Evolutionary conservation across 2,329 filamentous ascomycete genomes (phyloP).

Genomic region (Fusarium nelsonii): DNA sequence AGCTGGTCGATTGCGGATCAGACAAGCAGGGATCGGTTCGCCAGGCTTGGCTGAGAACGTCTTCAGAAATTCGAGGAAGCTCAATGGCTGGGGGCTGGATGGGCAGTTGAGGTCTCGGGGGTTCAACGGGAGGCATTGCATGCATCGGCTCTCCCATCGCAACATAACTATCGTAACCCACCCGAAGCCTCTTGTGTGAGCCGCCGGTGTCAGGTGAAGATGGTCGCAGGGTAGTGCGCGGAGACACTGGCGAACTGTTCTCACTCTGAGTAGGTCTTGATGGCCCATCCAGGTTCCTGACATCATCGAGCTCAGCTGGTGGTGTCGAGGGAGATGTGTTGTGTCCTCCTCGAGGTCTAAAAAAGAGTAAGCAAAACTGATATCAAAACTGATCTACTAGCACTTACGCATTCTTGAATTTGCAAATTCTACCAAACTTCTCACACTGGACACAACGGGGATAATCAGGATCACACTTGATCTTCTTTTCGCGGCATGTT

Average conservation of each 20-base stretch:
- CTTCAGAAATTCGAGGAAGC: conserved; percentile 62
- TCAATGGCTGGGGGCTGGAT: conserved; percentile 56
- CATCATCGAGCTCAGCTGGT: conserved; percentile 63
- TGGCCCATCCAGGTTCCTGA: conserved; percentile 53
- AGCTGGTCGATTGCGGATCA: conserved; percentile 56
- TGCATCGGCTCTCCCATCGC: conserved; percentile 51
- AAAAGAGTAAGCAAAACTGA: conserved; percentile 17
- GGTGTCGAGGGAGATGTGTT: conserved; percentile 68
- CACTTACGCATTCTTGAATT: conserved; percentile 86
- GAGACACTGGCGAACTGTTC: conserved; percentile 63
- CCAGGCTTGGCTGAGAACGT: conserved; percentile 63
- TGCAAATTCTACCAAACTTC: conserved; percentile 88
- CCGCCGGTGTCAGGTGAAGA: conserved; percentile 52
- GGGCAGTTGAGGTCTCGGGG: conserved; percentile 52
- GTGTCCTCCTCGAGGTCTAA: conserved; percentile 68
- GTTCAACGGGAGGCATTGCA: conserved; percentile 52
- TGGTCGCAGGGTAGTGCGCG: conserved; percentile 55
- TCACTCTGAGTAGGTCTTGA: conserved; percentile 57
- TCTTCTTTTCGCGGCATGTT: conserved; percentile 96
- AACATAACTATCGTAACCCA: conserved; percentile 62
- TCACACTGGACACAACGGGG: conserved; percentile 92
- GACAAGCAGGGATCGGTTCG: conserved; percentile 62
- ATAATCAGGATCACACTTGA: conserved; percentile 92
- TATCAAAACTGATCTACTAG: conserved; percentile 10
- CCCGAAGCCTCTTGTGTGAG: conserved; percentile 63